A percentile compares a stretch with the other conserved stretches of the same genome.
Evolutionary conservation across 2,329 filamentous ascomycete species (phyloP).

Genomic region (Cytospora piceae): DNA sequence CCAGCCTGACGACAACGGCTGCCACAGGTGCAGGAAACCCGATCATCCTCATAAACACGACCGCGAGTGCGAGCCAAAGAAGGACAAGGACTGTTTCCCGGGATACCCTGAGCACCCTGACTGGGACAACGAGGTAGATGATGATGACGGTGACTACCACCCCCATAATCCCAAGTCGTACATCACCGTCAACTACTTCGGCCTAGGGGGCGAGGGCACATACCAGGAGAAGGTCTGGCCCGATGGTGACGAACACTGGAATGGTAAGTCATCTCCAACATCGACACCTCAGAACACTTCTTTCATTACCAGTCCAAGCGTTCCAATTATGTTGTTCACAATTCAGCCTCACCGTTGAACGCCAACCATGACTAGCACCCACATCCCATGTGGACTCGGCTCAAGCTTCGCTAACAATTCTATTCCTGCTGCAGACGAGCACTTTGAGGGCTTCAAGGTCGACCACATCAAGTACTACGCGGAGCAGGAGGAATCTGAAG

Average conservation of each 20-base stretch:
- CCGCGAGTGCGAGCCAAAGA: conserved; percentile 5
- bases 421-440: conserved; percentile 11
- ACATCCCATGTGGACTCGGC: too few relatives aligned
- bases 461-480: conserved; percentile 28
- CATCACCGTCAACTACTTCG: conserved; percentile 18
- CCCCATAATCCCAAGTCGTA: conserved; percentile 14
- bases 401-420: background rate
- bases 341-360: background rate
- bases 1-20: background rate
- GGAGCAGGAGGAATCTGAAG: conserved; percentile 13
- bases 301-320: background rate
- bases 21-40: background rate
- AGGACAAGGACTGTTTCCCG: conserved; percentile 3
- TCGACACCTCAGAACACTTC: background rate
- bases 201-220: conserved; percentile 15
- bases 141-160: conserved; percentile 1
- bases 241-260: conserved; percentile 28
- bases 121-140: conserved; percentile 6
- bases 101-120: conserved; percentile 9
- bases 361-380: background rate
- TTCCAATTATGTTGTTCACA: background rate
- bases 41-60: background rate
- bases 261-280: conserved; percentile 9
- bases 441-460: conserved; percentile 14
- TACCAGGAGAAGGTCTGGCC: conserved; percentile 28